Evolutionary conservation across 2,329 filamentous ascomycete species (phyloP).

Genomic region (Ophiosphaerella korrae): DNA sequence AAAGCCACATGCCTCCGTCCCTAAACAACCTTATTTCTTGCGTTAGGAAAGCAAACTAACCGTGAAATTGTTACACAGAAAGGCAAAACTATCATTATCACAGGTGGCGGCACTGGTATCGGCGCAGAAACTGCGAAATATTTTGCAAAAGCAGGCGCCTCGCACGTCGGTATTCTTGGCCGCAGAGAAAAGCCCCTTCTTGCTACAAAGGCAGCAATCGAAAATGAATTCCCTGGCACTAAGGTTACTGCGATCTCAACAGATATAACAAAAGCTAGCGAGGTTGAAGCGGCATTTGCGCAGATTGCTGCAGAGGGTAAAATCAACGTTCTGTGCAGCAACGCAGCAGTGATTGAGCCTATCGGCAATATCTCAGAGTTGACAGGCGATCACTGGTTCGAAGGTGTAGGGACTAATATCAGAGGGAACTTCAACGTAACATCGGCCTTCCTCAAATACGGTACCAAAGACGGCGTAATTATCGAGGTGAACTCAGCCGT

Average conservation of each 20-base stretch:
- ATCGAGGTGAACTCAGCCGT: conserved; percentile 26
- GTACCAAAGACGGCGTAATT: conserved; percentile 19
- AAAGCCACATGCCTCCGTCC: too few species aligned
- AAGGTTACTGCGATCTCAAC: conserved; percentile 15
- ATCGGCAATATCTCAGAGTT: conserved; percentile 9
- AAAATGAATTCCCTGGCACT: conserved; percentile 16
- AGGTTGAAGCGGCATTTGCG: conserved; percentile 24
- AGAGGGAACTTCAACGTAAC: conserved; percentile 21
- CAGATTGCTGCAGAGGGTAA: conserved; percentile 9
- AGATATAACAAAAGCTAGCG: conserved; percentile 20
- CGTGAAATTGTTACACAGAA: background rate
- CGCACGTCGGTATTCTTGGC: conserved; percentile 52
- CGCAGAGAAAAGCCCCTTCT: conserved; percentile 43
- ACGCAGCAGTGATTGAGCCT: conserved; percentile 20
- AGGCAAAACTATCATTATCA: conserved; percentile 31
- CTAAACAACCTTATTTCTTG: too few species aligned
- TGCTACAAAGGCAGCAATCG: conserved; percentile 42
- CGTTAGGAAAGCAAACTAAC: too few species aligned
- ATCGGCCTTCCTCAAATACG: conserved; percentile 29
- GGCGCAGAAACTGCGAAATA: conserved; percentile 44
- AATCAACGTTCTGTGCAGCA: conserved; percentile 29
- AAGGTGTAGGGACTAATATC: conserved; percentile 20
- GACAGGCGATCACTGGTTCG: conserved; percentile 12
- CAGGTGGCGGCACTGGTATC: conserved; percentile 52
- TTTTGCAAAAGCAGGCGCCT: conserved; percentile 53